Evolutionary conservation across 2,329 filamentous ascomycete genomes (phyloP), one percentile per base, ranked within the genome.

Genomic region (Fusarium nanum): DNA sequence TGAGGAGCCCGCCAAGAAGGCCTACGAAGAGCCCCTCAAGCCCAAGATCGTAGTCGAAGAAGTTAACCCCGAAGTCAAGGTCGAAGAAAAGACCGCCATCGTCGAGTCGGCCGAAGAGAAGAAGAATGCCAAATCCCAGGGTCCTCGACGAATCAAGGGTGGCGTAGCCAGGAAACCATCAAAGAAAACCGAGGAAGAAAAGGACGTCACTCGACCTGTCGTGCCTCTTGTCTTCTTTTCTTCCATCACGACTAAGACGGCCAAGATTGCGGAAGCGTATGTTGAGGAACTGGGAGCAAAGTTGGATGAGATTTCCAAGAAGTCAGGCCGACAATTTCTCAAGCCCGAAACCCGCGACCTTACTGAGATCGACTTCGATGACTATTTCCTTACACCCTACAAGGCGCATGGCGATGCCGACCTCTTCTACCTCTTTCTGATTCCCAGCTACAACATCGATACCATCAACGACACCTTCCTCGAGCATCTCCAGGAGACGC

Each of bases 371-470:
- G 95, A 98, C 74, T 93, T 95, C 74, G 95, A 99, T 75, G 94
- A 98, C 76, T 97, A 92, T 80, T 98, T 98, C 77, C 89, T 97
- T 61, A 87, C 86, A 4, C 88, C 90, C 1, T 93, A 94, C 0
- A 92, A 92, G 77, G 76, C 82, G 7, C 78, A 82, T 27, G 78
- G 83, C 3, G 79, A 84, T n/a, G 80, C 86, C 5, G 88, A 90
- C 66, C 88, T 91, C 73, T 90, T 98, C 73, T 99, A 98, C 80
- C 84, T 97, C 41, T 85, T 98, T 57, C 82, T 98, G 40, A 81
- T 98, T 6, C 96, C 95, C 0, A 94, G 92, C 68, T 98, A 98
- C 83, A 97, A 98, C 76, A 97, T 98, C 75, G 95, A 98, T 76
- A 95, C 93, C 10, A 92, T 97, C 71, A 89, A 97, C 72, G 92